Conservation (phyloP, 2,329 filamentous ascomycete genomes). For the Didymella sp. region DNA sequence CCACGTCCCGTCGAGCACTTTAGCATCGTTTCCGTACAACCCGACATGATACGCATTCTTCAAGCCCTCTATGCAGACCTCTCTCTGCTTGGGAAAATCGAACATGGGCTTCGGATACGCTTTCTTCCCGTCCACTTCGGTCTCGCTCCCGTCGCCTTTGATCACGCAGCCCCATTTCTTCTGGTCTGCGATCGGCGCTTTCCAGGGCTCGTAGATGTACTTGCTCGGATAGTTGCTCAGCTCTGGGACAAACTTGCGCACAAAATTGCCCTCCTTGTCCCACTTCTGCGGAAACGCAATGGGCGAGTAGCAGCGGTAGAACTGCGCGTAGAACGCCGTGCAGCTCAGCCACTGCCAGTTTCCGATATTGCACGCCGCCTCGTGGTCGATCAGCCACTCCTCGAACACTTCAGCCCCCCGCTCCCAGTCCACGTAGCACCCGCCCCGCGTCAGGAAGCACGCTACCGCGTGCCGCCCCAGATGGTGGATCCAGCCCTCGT, state of each 20-base stretch:
- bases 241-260: constrained; percentile 72
- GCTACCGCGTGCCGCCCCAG: constrained; percentile 78
- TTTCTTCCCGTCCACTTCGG: constrained; percentile 53
- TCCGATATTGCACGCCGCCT: constrained; percentile 73
- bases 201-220: constrained; percentile 83
- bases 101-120: constrained; percentile 79
- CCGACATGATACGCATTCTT: constrained; percentile 73
- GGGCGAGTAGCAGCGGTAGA: constrained; percentile 73
- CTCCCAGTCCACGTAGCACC: constrained; percentile 81
- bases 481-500: constrained; percentile 82
- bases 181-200: constrained; percentile 71
- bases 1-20: constrained; percentile 68
- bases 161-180: constrained; percentile 71
- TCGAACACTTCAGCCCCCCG: constrained; percentile 80
- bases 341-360: constrained; percentile 84
- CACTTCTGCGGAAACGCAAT: constrained; percentile 77
- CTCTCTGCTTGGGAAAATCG: constrained; percentile 70
- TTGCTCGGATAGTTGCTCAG: constrained; percentile 67
- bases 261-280: constrained; percentile 71
- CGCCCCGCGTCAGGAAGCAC: constrained; percentile 80
- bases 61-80: constrained; percentile 70
- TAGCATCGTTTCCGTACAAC: constrained; percentile 68
- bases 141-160: constrained; percentile 52
- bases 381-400: constrained; percentile 77
- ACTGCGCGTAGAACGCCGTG: constrained; percentile 76